phyloP scores from a whole-genome alignment of 208 protist genomes.

The Sergeia podlipaevii region DNA sequence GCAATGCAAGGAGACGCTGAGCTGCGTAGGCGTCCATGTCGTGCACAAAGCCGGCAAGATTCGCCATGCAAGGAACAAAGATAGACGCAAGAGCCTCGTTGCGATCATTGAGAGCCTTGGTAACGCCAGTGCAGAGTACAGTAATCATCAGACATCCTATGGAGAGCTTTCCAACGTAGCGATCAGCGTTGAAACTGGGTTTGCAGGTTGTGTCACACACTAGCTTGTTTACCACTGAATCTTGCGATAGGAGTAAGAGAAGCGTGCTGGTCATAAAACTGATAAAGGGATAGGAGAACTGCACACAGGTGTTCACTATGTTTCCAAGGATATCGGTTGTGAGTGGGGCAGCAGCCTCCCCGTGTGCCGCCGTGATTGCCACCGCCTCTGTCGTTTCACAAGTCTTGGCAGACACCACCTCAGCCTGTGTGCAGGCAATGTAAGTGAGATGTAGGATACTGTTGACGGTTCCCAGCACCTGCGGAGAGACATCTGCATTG shows the following conservation, averaged over 20 bases:
- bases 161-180: conserved; percentile 12
- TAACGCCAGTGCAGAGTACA: conserved; percentile 45
- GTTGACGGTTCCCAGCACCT: conserved; percentile 22
- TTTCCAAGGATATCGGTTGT: conserved; percentile 19
- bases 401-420: neutral
- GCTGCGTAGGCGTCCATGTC: conserved; percentile 66
- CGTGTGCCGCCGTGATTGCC: neutral
- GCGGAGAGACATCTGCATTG: conserved; percentile 30
- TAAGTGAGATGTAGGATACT: conserved; percentile 46
- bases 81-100: conserved; percentile 64
- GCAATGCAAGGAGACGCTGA: conserved; percentile 44
- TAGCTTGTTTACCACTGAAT: conserved; percentile 50
- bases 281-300: conserved; percentile 73
- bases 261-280: conserved; percentile 78
- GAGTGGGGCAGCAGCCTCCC: conserved; percentile 1
- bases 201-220: conserved; percentile 33
- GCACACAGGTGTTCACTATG: conserved; percentile 30
- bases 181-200: conserved; percentile 26
- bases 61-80: conserved; percentile 61
- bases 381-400: neutral
- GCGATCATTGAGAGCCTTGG: conserved; percentile 46
- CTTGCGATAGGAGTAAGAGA: conserved; percentile 72
- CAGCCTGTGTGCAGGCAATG: conserved; percentile 6
- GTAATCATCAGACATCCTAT: conserved; percentile 39
- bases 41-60: conserved; percentile 60